These are phyloP conservation scores for Cladorrhinum sp. DNA, from an alignment of 2,329 filamentous ascomycete genomes.

Conservation along the genomic window DNA sequence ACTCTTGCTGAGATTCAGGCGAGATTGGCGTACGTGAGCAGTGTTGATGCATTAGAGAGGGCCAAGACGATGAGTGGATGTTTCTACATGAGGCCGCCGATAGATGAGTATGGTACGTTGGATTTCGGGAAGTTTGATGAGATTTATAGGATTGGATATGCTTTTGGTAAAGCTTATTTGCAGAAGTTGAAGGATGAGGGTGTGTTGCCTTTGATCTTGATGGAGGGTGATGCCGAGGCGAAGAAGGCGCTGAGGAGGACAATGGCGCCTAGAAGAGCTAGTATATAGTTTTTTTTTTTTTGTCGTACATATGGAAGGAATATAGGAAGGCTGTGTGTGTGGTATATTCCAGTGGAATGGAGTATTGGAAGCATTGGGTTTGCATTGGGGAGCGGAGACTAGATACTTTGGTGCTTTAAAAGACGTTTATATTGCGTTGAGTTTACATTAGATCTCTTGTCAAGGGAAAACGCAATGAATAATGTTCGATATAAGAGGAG, in stretches of 20 bases:
- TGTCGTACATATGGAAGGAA: no score
- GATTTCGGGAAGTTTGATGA: constrained; percentile 98
- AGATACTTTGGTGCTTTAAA: no score
- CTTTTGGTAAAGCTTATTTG: constrained; percentile 78
- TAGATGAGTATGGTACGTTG: constrained; percentile 88
- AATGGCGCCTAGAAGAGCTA: constrained; percentile 75
- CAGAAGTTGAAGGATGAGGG: constrained; percentile 75
- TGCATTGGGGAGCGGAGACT: no score
- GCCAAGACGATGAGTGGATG: constrained; percentile 90
- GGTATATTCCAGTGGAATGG: no score
- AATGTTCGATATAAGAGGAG: no score
- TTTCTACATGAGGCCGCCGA: constrained; percentile 92
- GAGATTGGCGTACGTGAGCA: constrained; percentile 88
- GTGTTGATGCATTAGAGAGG: constrained; percentile 87
- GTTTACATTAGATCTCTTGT: no score
- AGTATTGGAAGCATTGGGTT: no score
- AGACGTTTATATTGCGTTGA: no score
- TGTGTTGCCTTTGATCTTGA: constrained; percentile 65
- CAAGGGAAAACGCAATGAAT: no score
- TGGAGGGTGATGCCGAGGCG: constrained; percentile 70
- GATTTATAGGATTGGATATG: constrained; percentile 86
- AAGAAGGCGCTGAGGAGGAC: constrained; percentile 74
- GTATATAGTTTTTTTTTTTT: constrained; percentile 49
- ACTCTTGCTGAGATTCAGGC: constrained; percentile 96
- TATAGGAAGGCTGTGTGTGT: no score